Evolutionary conservation across 495 filamentous ascomycete species (phyloP).

Genomic region (Aspergillus hancockii): DNA sequence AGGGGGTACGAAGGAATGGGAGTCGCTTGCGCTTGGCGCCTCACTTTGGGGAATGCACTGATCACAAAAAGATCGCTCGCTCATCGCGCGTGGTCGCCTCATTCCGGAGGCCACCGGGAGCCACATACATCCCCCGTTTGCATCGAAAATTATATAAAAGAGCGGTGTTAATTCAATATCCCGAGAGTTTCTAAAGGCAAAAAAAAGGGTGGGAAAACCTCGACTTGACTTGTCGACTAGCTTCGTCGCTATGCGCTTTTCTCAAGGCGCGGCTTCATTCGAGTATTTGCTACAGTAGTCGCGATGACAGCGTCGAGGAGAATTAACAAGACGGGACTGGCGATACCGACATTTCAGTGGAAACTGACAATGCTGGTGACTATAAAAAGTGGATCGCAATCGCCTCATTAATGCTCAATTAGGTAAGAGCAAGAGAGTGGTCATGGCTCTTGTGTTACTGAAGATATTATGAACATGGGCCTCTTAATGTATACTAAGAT

Average conservation of each 20-base stretch:
- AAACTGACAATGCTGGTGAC: not conserved
- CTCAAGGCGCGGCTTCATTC: slow-evolving; percentile 1
- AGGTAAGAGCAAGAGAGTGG: not conserved
- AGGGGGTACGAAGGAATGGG: slow-evolving; percentile 3
- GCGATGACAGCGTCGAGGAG: not conserved
- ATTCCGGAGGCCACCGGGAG: slow-evolving; percentile 16
- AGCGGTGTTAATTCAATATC: slow-evolving; percentile 15
- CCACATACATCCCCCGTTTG: slow-evolving; percentile 11
- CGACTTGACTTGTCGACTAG: not conserved
- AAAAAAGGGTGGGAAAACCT: not conserved
- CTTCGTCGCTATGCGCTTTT: not conserved
- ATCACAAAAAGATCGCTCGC: slow-evolving; percentile 14
- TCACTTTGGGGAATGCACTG: slow-evolving; percentile 18
- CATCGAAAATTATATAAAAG: slow-evolving; percentile 10
- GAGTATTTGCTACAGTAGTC: not conserved
- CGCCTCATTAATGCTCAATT: not conserved
- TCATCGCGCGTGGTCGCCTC: slow-evolving; percentile 18
- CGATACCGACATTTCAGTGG: slow-evolving; percentile 7
- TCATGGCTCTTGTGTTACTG: not conserved
- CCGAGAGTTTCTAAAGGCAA: not conserved
- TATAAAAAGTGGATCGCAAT: not conserved
- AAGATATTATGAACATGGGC: not conserved
- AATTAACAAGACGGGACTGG: not conserved
- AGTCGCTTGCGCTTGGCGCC: slow-evolving; percentile 14
- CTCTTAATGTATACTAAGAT: too few species aligned